Conservation (phyloP, 2,329 filamentous ascomycete genomes). For the Aspergillus terreus region DNA sequence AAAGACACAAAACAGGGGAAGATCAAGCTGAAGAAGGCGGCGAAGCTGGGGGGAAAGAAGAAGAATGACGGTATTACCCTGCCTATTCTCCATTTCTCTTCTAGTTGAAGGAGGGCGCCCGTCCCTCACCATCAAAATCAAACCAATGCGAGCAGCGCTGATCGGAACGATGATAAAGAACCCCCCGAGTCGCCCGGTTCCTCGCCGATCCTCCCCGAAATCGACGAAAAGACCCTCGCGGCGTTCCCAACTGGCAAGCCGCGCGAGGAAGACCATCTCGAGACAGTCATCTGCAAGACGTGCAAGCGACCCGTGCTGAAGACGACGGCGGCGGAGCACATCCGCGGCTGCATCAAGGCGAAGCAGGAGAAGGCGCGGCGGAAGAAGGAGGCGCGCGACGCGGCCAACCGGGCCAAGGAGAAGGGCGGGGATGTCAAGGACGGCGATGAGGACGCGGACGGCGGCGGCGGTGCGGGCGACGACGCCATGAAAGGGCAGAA, state of each 20-base stretch:
- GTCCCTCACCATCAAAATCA: no score
- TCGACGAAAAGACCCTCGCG: constrained; percentile 72
- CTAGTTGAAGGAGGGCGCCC: background rate
- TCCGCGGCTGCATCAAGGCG: constrained; percentile 75
- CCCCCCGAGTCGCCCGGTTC: constrained; percentile 31
- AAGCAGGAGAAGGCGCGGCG: constrained; percentile 78
- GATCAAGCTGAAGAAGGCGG: constrained; percentile 42
- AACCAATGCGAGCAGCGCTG: no score
- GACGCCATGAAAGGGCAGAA: constrained; percentile 58
- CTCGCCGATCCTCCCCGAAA: constrained; percentile 47
- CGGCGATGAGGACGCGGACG: constrained; percentile 31
- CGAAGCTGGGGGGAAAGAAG: constrained; percentile 22
- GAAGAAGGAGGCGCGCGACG: constrained; percentile 72
- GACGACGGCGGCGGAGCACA: constrained; percentile 71
- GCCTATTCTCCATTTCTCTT: background rate
- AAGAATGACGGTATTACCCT: constrained; percentile 27
- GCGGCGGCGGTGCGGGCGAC: constrained; percentile 37
- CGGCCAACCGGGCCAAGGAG: constrained; percentile 59
- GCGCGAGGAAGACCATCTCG: constrained; percentile 74
- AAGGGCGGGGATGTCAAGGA: constrained; percentile 43
- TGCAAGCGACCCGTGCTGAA: constrained; percentile 86
- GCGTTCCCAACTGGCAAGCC: constrained; percentile 80
- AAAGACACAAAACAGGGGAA: constrained; percentile 43
- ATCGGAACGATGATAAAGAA: constrained; percentile 4
- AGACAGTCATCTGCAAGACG: constrained; percentile 84